Evolutionary conservation across 2,329 filamentous ascomycete genomes (phyloP), one percentile per base, ranked within the genome.

Genomic region (Pezicula carpinea): DNA sequence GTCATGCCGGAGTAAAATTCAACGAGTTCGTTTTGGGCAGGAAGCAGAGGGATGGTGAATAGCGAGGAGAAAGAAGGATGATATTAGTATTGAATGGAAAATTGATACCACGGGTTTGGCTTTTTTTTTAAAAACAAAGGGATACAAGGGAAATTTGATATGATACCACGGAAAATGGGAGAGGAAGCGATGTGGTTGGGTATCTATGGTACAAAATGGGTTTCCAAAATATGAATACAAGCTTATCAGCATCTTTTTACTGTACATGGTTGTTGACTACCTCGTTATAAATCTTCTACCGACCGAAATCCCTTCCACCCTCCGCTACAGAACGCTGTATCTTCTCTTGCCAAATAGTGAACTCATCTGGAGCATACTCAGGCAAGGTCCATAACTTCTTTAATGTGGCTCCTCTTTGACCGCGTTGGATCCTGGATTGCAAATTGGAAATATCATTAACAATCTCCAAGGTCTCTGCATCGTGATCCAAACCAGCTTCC

Each of bases 381-480:
- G 61, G 60, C 52, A 64, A 51, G 5, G 18, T 34, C 59, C 58
- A 64, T 11, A 64, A 33, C 5, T 46, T 39, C 29, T 55, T 44
- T 23, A 63, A 26, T 1, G 52, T 45, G 13, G 32, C 14, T 10
- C 60, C 57, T 21, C 46, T 52, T 3, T 53, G 46, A 17, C 58
- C 53, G 15, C 43, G 40, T 22, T 39, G 21, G 15, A 60, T 47
- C 21, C 34, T 42, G 3, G 14, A 31, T 38, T 59, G 55, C 11
- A 55, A 39, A n/a, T 34, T 48, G 7, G 52, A 13, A 6, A 61
- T 57, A 13, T 59, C 51, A 4, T 19, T 19, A 4, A 64, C 45
- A 34, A 65, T 56, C 1, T 52, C 45, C 7, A 55, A 49, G 1
- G 62, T 65, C 22, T 64, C 61, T 23, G 54, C 47, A 44, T 65